Conservation (phyloP, 2,329 filamentous ascomycete genomes). For the Colletotrichum magnum region DNA sequence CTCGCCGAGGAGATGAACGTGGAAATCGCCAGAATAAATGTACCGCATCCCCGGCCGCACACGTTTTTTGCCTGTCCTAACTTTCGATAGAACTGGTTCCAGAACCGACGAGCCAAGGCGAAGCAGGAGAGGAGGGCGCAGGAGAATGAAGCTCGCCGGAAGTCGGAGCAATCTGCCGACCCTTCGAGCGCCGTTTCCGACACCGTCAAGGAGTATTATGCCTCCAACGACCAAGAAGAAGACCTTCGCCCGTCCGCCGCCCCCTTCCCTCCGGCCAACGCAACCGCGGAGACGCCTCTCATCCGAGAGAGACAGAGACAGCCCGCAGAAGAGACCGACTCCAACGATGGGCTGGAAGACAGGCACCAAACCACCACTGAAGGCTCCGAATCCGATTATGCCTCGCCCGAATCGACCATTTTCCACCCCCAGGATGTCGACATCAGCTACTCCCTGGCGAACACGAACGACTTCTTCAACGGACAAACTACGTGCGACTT, state of each 20-base stretch:
- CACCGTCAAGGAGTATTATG: constrained; percentile 50
- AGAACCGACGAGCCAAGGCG: constrained; percentile 75
- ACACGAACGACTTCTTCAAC: constrained; percentile 29
- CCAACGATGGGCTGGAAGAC: constrained; percentile 3
- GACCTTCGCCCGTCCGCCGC: constrained; percentile 59
- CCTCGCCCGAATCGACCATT: constrained; percentile 35
- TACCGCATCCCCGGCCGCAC: constrained; percentile 49
- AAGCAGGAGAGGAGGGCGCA: constrained; percentile 74
- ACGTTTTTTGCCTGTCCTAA: constrained; percentile 46
- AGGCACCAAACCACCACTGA: constrained; percentile 1
- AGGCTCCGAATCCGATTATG: constrained; percentile 33
- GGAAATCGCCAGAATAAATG: constrained; percentile 76
- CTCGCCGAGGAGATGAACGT: constrained; percentile 73
- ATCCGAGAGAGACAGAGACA: constrained; percentile 20
- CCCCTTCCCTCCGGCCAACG: constrained; percentile 40
- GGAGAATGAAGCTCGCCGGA: constrained; percentile 59
- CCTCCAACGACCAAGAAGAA: constrained; percentile 49
- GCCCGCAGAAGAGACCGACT: constrained; percentile 19
- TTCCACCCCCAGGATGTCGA: constrained; percentile 28
- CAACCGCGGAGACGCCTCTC: background rate
- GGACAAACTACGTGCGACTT: constrained; percentile 38
- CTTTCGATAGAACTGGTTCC: constrained; percentile 74
- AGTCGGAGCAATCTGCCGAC: constrained; percentile 53
- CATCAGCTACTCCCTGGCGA: constrained; percentile 29
- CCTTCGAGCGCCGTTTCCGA: constrained; percentile 50